Evolutionary conservation across 2,329 filamentous ascomycete species (phyloP).

Genomic region (Fusarium sp.): DNA sequence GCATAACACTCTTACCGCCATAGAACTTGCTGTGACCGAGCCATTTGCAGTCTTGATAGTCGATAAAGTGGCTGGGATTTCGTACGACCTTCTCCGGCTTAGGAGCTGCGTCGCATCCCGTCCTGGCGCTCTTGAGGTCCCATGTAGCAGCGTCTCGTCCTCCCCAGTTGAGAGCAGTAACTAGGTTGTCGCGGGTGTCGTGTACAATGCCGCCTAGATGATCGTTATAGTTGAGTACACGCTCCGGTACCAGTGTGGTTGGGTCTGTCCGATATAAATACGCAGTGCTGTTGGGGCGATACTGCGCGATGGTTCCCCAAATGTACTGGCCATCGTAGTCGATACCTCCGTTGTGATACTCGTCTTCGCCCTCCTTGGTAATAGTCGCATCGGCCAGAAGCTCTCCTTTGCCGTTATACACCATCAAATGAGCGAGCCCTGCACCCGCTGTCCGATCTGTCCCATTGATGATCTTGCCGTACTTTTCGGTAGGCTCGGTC

Average conservation of each 20-base stretch:
- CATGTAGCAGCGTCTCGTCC: constrained; percentile 58
- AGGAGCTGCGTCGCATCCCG: constrained; percentile 38
- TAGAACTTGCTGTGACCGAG: constrained; percentile 59
- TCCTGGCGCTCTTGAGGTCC: constrained; percentile 44
- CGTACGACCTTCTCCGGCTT: constrained; percentile 37
- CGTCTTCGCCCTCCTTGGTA: constrained; percentile 54
- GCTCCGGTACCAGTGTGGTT: constrained; percentile 52
- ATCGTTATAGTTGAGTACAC: constrained; percentile 56
- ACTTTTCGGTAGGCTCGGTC: constrained; percentile 57
- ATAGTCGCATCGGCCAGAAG: constrained; percentile 62
- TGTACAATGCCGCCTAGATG: constrained; percentile 65
- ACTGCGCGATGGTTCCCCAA: constrained; percentile 63
- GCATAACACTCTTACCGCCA: constrained; percentile 59
- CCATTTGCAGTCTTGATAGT: constrained; percentile 69
- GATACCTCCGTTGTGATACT: constrained; percentile 64
- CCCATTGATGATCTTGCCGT: constrained; percentile 63
- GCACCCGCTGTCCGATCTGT: constrained; percentile 63
- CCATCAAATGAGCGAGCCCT: constrained; percentile 62
- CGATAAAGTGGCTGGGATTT: constrained; percentile 62
- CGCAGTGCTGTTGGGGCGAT: constrained; percentile 63
- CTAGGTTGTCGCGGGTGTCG: constrained; percentile 52
- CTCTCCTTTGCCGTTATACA: constrained; percentile 60
- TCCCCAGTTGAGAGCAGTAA: constrained; percentile 65
- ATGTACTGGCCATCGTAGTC: constrained; percentile 64
- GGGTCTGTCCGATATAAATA: constrained; percentile 59